Evolutionary conservation across 495 filamentous ascomycete species (phyloP).

Genomic region (Pseudevernia furfuracea): DNA sequence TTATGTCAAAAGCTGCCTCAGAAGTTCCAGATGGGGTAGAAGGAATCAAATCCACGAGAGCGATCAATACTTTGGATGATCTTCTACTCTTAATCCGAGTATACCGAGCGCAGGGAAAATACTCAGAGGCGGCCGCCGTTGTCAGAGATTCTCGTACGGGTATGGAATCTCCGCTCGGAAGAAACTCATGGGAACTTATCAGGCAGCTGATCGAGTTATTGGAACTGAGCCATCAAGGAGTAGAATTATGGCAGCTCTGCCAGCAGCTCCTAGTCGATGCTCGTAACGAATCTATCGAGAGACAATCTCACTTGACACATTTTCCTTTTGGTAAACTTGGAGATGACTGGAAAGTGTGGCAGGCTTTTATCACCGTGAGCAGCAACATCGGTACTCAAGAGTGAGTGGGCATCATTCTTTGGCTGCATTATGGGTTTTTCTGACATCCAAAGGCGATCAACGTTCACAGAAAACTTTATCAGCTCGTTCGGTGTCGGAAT

Average conservation of each 20-base stretch:
- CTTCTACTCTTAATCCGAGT: constrained; percentile 48
- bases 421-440: background rate
- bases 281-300: constrained; percentile 20
- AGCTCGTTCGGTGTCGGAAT: constrained; percentile 7
- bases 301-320: background rate
- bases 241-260: constrained; percentile 38
- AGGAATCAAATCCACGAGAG: constrained; percentile 39
- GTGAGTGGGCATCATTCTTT: constrained; percentile 14
- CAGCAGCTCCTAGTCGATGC: constrained; percentile 35
- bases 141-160: constrained; percentile 44
- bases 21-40: constrained; percentile 38
- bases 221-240: constrained; percentile 41
- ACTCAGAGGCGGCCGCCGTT: constrained; percentile 43
- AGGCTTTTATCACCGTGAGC: constrained; percentile 32
- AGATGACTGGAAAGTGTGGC: constrained; percentile 55
- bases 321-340: constrained; percentile 26
- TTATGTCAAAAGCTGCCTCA: constrained; percentile 49
- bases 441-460: constrained; percentile 17
- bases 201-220: constrained; percentile 40
- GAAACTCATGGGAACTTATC: constrained; percentile 46
- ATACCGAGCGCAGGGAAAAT: constrained; percentile 39
- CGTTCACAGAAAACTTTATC: constrained; percentile 18
- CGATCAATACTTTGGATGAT: constrained; percentile 49
- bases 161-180: constrained; percentile 43
- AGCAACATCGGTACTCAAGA: constrained; percentile 15